These are phyloP conservation scores for Areca catechu DNA, from an alignment of 176 grass and related monocot species.

Conservation along the genomic window DNA sequence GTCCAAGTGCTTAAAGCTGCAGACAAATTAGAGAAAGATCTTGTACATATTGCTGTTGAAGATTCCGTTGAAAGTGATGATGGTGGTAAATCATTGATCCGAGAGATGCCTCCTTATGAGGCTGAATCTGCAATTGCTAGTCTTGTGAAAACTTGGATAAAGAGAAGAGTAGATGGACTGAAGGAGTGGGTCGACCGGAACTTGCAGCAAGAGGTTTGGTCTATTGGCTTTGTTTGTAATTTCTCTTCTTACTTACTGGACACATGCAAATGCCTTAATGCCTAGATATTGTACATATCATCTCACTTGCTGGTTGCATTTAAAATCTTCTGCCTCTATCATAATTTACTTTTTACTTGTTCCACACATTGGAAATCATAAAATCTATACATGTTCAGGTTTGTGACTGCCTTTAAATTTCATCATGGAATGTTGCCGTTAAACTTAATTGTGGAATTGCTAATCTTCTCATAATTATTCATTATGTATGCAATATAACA, in stretches of 20 bases:
- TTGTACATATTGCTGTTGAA: constrained; percentile 94
- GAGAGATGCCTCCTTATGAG: constrained; percentile 98
- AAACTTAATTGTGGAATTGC: no score
- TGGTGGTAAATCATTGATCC: constrained; percentile 91
- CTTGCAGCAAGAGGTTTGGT: constrained; percentile 87
- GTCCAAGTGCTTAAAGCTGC: constrained; percentile 93
- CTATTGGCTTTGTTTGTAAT: not conserved
- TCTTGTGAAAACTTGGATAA: constrained; percentile 88
- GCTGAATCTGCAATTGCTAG: constrained; percentile 90
- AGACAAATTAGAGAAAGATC: constrained; percentile 94
- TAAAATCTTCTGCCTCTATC: no score
- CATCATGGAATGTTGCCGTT: no score
- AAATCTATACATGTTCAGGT: no score
- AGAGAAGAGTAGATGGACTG: constrained; percentile 66
- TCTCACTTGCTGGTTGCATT: no score
- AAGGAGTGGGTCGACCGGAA: constrained; percentile 95
- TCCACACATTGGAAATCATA: no score
- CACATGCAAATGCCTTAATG: not conserved
- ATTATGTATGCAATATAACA: no score
- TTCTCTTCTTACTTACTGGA: not conserved
- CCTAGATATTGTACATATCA: no score
- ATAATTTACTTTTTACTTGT: no score
- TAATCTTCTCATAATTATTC: no score
- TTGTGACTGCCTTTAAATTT: no score
- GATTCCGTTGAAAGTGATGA: constrained; percentile 99